Evolutionary conservation across 257 asterid species (phyloP).

Genomic region (Verbascum thapsus): DNA sequence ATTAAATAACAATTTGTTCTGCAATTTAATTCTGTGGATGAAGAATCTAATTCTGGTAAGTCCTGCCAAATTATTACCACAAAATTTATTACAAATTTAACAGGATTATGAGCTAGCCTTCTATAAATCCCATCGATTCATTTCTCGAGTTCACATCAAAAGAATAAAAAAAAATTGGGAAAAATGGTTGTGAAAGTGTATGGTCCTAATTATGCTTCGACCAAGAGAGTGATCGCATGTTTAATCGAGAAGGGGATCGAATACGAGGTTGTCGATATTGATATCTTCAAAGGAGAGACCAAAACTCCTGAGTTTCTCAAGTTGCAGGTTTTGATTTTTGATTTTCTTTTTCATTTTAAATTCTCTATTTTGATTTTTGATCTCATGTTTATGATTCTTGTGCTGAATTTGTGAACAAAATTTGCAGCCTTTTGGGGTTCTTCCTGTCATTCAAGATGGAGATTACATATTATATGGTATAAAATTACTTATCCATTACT

Average conservation of each 20-base stretch:
- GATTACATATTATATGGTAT: slow-evolving; percentile 52
- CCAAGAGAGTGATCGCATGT: slow-evolving; percentile 34
- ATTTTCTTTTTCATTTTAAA: background rate
- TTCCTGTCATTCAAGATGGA: slow-evolving; percentile 55
- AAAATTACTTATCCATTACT: background rate
- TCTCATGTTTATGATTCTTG: background rate
- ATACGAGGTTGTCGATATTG: slow-evolving; percentile 22
- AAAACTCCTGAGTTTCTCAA: slow-evolving; percentile 25
- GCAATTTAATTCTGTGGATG: too few relatives aligned
- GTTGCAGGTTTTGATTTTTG: slow-evolving; percentile 29
- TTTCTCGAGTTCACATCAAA: too few relatives aligned
- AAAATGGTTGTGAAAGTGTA: slow-evolving; percentile 24
- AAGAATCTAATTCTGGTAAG: too few relatives aligned
- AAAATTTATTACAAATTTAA: too few relatives aligned
- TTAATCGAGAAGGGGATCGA: slow-evolving; percentile 31
- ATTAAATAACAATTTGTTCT: too few relatives aligned
- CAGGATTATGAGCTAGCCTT: too few relatives aligned
- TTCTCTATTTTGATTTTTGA: too few relatives aligned
- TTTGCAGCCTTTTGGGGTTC: slow-evolving; percentile 53
- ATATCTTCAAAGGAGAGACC: slow-evolving; percentile 27
- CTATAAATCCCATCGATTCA: too few relatives aligned
- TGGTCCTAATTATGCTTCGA: slow-evolving; percentile 26
- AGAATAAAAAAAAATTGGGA: too few relatives aligned
- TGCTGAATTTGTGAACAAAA: too few relatives aligned
- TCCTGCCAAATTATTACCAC: too few relatives aligned